Conservation (phyloP, 2,329 filamentous ascomycete species). For the Cryphonectria parasitica region DNA sequence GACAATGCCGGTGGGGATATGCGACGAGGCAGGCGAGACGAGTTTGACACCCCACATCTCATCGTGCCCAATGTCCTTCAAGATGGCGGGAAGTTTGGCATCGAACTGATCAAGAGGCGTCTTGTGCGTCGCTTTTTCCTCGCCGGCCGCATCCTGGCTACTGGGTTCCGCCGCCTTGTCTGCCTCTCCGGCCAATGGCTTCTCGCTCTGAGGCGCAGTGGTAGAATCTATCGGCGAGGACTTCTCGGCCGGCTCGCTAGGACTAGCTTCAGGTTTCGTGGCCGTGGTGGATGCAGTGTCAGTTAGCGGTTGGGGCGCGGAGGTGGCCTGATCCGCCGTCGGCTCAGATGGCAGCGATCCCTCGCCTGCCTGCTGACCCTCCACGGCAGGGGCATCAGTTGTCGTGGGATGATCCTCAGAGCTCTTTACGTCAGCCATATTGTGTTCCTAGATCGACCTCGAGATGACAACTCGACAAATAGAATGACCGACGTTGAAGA, state of each 20-base stretch:
- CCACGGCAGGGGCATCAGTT: background rate
- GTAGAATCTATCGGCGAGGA: background rate
- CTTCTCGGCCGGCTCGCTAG: background rate
- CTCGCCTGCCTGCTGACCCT: background rate
- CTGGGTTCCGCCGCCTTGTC: constrained; percentile 2
- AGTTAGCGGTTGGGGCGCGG: constrained; percentile 4
- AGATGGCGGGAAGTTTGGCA: constrained; percentile 59
- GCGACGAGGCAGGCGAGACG: constrained; percentile 44
- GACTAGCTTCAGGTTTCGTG: constrained; percentile 1
- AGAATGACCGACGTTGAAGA: background rate
- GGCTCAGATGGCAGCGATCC: constrained; percentile 11
- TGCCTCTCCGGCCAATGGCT: constrained; percentile 3
- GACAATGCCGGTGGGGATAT: constrained; percentile 80
- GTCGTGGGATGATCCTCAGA: background rate
- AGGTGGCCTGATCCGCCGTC: background rate
- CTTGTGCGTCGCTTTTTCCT: constrained; percentile 11
- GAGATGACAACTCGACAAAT: background rate
- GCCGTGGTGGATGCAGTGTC: constrained; percentile 12
- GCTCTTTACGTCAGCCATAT: constrained; percentile 12
- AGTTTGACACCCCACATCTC: constrained; percentile 91
- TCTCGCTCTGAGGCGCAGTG: constrained; percentile 12
- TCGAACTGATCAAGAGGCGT: constrained; percentile 59
- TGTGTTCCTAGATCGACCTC: background rate
- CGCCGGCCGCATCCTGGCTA: background rate
- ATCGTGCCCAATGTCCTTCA: constrained; percentile 60